Evolutionary conservation across 2,329 filamentous ascomycete genomes (phyloP), one percentile per base, ranked within the genome.

Genomic region (Colletotrichum sublineola): DNA sequence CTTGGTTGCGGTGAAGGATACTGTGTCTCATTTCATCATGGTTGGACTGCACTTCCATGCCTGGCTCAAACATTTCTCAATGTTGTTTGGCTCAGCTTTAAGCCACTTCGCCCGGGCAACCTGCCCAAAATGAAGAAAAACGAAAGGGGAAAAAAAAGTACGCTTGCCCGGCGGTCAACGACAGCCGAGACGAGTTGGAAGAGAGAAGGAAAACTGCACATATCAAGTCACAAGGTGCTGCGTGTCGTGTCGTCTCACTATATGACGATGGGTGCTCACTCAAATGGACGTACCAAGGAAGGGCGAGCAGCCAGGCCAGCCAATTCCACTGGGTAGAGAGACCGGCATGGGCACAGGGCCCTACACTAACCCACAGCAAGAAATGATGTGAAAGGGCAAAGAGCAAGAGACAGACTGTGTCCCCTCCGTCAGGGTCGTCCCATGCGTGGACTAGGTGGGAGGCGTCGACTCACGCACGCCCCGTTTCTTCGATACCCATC

Each of bases 381-480:
- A 64, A 56, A 53, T 55, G 33, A 56, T 63, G 38, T 61, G 46
- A 72, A 57, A 56, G 60, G 60, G 33, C 44, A 40, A 50, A 62
- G 65, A 58, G 65, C 69, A 73, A 38, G 62, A 67, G 62, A 61
- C 67, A 71, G 67, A 63, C 67, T 33, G 67, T 71, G 71, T 67
- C 38, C 50, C 40, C 62, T 52, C 62, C 57, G 63, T 62, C 71
- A 73, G 67, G 71, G 71, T 73, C 71, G 52, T 73, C 63, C 67
- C 71, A 73, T 73, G 68, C 60, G 69, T 71, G 56, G 48, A 44
- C 55, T 60, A 46, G 46, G 55, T 66, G 3, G 67, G 38, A 14
- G 67, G 55, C 61, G 61, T 57, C 71, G 71, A 73, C 71, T 71
- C 71, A 73, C 71, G 63, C 71, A 73, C 71, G 67, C 71, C 71